Conservation (phyloP, 2,329 filamentous ascomycete genomes). For the Didymella pinodella region DNA sequence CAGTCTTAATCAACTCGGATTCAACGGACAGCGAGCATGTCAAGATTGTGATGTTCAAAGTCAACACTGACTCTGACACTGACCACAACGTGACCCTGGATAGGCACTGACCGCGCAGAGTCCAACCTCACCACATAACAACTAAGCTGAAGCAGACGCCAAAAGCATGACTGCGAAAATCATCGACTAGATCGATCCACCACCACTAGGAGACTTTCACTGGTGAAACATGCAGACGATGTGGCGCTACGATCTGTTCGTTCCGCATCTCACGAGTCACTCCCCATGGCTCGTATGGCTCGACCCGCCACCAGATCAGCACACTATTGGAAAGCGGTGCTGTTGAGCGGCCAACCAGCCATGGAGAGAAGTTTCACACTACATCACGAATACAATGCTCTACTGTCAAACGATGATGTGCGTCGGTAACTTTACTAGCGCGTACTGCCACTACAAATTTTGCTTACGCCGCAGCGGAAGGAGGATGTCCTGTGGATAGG, state of each 20-base stretch:
- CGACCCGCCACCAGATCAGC: background rate
- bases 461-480: too few species aligned
- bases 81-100: background rate
- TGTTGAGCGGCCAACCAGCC: background rate
- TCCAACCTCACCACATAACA: background rate
- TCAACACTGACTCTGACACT: background rate
- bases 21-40: background rate
- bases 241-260: constrained; percentile 8
- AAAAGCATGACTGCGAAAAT: background rate
- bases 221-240: constrained; percentile 15
- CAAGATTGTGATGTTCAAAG: background rate
- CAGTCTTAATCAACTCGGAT: constrained; percentile 20
- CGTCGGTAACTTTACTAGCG: constrained; percentile 9
- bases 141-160: constrained; percentile 6
- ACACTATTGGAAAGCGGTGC: constrained; percentile 13
- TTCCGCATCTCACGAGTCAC: background rate
- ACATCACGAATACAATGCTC: constrained; percentile 11
- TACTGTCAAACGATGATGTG: constrained; percentile 16
- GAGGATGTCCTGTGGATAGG: background rate
- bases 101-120: constrained; percentile 1
- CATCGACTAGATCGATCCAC: constrained; percentile 8
- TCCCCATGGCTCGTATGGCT: background rate
- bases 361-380: constrained; percentile 4
- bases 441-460: background rate
- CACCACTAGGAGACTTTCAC: constrained; percentile 9